These are phyloP conservation scores for Candida sphagnicola DNA, from an alignment of 805 yeast genomes.

Conservation along the genomic window DNA sequence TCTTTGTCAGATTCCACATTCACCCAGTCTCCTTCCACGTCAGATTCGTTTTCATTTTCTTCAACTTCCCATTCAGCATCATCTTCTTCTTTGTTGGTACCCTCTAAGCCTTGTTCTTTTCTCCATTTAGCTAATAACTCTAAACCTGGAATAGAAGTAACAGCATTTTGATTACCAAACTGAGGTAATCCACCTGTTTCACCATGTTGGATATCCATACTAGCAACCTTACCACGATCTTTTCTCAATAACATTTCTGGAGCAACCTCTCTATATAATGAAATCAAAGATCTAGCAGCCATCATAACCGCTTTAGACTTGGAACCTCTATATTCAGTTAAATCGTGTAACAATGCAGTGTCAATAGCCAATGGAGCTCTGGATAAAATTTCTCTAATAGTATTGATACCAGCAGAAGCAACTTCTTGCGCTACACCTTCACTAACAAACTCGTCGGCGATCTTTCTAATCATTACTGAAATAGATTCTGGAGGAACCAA, in stretches of 20 bases:
- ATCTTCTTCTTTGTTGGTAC: slow-evolving; percentile 40
- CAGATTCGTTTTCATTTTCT: slow-evolving; percentile 46
- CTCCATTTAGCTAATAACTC: slow-evolving; percentile 90
- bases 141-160: slow-evolving; percentile 83
- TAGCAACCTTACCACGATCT: slow-evolving; percentile 90
- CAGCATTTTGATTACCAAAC: slow-evolving; percentile 70
- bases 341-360: slow-evolving; percentile 80
- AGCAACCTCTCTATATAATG: slow-evolving; percentile 88
- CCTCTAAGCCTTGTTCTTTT: slow-evolving; percentile 52
- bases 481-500: slow-evolving; percentile 94
- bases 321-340: slow-evolving; percentile 86
- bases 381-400: slow-evolving; percentile 87
- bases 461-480: slow-evolving; percentile 74
- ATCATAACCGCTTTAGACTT: slow-evolving; percentile 90
- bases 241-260: slow-evolving; percentile 90
- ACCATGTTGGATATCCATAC: slow-evolving; percentile 70
- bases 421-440: slow-evolving; percentile 99
- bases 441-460: slow-evolving; percentile 96
- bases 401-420: slow-evolving; percentile 95
- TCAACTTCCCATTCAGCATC: slow-evolving; percentile 59
- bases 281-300: slow-evolving; percentile 87
- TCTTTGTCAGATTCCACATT: slow-evolving; percentile 80
- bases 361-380: slow-evolving; percentile 96
- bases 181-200: slow-evolving; percentile 49
- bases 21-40: slow-evolving; percentile 90